phyloP scores from a whole-genome alignment of 2,329 filamentous ascomycete species.

The Aspergillus floridensis region DNA sequence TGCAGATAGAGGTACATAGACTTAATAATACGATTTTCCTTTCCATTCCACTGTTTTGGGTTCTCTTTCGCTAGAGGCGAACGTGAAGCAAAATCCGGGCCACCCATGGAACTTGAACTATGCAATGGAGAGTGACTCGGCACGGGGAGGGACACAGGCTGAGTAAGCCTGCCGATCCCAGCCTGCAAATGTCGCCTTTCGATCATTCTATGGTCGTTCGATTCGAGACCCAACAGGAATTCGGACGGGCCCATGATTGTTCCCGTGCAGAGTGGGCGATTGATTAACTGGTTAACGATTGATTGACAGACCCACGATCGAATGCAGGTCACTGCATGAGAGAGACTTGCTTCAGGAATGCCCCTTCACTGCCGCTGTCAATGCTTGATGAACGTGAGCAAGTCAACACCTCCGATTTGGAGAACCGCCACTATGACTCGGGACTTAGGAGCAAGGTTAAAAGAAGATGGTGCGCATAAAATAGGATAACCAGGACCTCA shows the following conservation, averaged over 20 bases:
- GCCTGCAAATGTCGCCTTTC: background rate
- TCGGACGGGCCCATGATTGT: background rate
- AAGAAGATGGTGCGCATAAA: too few species aligned
- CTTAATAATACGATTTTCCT: conserved; percentile 12
- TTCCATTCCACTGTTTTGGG: background rate
- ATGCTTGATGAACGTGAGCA: background rate
- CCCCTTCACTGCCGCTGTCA: background rate
- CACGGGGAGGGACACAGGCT: background rate
- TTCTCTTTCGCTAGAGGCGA: background rate
- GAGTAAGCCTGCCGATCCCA: background rate
- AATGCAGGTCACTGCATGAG: background rate
- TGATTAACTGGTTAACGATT: background rate
- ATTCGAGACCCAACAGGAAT: background rate
- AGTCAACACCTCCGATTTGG: background rate
- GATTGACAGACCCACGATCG: background rate
- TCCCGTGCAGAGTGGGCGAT: background rate
- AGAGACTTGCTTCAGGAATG: background rate
- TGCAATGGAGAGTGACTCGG: background rate
- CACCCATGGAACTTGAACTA: background rate
- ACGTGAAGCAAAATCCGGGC: background rate
- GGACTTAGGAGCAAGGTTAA: too few species aligned
- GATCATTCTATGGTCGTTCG: background rate
- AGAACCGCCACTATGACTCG: background rate
- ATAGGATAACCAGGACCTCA: too few species aligned
- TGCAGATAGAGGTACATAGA: conserved; percentile 21